These are phyloP conservation scores for Aspergillus luchuensis DNA, from an alignment of 2,329 filamentous ascomycete genomes.

Conservation along the genomic window DNA sequence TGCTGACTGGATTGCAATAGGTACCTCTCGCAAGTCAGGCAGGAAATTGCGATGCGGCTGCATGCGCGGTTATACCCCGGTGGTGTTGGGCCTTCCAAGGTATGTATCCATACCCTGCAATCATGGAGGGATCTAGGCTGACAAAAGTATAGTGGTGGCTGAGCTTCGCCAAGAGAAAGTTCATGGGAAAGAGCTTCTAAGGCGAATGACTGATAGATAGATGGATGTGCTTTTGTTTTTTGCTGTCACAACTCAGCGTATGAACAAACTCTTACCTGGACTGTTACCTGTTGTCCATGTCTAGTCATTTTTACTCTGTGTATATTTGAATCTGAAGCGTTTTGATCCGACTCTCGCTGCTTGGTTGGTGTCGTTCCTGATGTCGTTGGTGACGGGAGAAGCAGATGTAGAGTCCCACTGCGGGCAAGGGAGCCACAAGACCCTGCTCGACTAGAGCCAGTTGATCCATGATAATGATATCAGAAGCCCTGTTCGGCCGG, in stretches of 20 bases:
- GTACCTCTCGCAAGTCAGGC: slow-evolving; percentile 80
- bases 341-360: background rate
- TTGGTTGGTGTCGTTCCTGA: background rate
- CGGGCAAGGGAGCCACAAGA: too few relatives aligned
- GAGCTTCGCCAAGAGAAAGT: slow-evolving; percentile 98
- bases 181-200: slow-evolving; percentile 92
- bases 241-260: slow-evolving; percentile 20
- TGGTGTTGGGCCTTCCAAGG: slow-evolving; percentile 65
- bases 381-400: too few relatives aligned
- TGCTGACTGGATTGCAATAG: slow-evolving; percentile 25
- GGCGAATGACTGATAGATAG: slow-evolving; percentile 2
- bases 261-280: slow-evolving; percentile 14
- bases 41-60: slow-evolving; percentile 83
- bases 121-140: slow-evolving; percentile 4
- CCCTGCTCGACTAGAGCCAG: too few relatives aligned
- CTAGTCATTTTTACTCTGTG: slow-evolving; percentile 10
- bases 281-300: background rate
- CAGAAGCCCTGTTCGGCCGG: too few relatives aligned
- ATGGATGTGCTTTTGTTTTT: slow-evolving; percentile 20
- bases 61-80: slow-evolving; percentile 86
- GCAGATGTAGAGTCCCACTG: too few relatives aligned
- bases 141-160: slow-evolving; percentile 80
- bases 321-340: slow-evolving; percentile 14
- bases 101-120: slow-evolving; percentile 29
- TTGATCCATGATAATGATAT: too few relatives aligned